Base-by-base conservation (phyloP, 148 eudicot species). In the Euryodendron excelsum region DNA sequence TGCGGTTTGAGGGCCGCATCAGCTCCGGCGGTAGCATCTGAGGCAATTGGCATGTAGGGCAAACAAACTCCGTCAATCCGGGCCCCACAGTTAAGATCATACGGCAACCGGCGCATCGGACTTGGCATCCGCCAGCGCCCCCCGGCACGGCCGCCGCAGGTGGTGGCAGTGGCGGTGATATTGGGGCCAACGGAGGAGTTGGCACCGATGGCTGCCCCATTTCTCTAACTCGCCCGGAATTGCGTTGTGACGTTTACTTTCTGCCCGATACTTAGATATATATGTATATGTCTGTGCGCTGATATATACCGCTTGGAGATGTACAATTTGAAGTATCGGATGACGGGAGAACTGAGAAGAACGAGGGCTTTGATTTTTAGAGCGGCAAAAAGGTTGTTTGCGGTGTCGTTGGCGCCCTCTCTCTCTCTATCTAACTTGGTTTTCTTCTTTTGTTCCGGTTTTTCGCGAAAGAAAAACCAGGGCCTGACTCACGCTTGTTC, bases 31-130 rank as follows among this genome's bases (percentile, higher is more conserved):
- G 85, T 58, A 94, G 90, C 98, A 94, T 94, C 80, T 94, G 98
- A 25, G 98, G 98, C 58, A 94, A 77, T 28, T 85, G 81, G 80
- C 98, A 94, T 17, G 89, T 88, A 13, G 97, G 98, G 82, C 98
- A 94, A 12, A 87, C 91, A 63, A 94, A 94, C 83, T 94, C 98
- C 3, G 88, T 83, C 27, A 90, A 79, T 3, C 98, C 98, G 0
- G 87, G 81, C 0, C 85, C 89, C 15, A 94, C 98, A 2, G 89
- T 83, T 31, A 94, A 75, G 70, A 94, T 88, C 77, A 89, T 79
- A 41, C 92, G 90, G 84, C 98, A 94, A 2, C 98, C 98, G 74
- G 98, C 98, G 81, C 98, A 94, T 6, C 97, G 87, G n/a, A 94
- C 97, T 69, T 94, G 91, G 73, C 91, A 91, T 47, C 85, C 74